Base-by-base conservation (phyloP, 2,329 filamentous ascomycete genomes). In the Sarocladium strictum region DNA sequence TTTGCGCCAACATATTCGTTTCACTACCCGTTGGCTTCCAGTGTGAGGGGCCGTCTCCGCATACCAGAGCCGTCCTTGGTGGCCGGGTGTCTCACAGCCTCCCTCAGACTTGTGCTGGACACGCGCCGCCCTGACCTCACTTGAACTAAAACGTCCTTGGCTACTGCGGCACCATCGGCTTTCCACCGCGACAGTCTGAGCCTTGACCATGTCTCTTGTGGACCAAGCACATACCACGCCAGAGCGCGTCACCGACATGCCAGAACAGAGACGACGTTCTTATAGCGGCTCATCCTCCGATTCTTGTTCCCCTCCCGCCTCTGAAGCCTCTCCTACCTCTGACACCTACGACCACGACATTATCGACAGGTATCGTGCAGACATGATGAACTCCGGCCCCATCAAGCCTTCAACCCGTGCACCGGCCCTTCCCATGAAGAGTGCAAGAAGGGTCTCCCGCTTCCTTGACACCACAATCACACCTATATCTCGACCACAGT, bases 351-450 rank as follows among this genome's bases (percentile, higher is more conserved):
- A 49, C 27, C 49, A 35, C 49, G 49, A 54, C 15, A 54, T 26
- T 23, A 45, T 23, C 35, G 32, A 38, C 32, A 17, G 37, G 15
- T 54, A 29, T 45, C 40, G 40, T 54, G 17, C 21, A 49, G 26
- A 49, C 21, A 49, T 49, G 43, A 49, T 49, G 43, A 49, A 49
- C 43, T 27, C 43, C 3, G 43, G 43, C 23, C 43, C 23, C 15
- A 12, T 29, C 43, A 52, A 47, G 23, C 37, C 32, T 15, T 54
- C 52, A 12, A 26, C 53, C 17, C 40, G 26, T 14, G 32, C 54
- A 15, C 76, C 76, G 6, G 70, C 70, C 24, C 64, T 79, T 4
- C 76, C 76, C 1, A 64, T 67, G 56, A 75, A 70, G 68, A 77
- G 73, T 61, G 63, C 69, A 10, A 69, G 75, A 26, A 66, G 76